Percentiles rank a stretch among this genome's conserved stretches.
phyloP scores from a whole-genome alignment of 169 alveolate species.

The Cytauxzoon felis region DNA sequence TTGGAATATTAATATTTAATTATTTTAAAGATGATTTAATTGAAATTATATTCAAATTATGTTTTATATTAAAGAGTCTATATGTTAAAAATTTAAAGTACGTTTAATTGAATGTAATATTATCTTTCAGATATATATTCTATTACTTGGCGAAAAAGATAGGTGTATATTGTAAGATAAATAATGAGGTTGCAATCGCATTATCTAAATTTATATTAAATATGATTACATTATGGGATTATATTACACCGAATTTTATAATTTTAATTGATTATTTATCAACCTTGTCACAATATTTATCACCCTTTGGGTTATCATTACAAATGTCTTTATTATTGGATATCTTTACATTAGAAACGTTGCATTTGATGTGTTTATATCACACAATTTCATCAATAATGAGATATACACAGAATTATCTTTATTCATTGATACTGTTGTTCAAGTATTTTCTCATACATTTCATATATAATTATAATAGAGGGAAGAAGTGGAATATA shows the following conservation, averaged over 20 bases:
- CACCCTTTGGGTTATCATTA: conserved; percentile 36
- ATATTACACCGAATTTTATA: conserved; percentile 6
- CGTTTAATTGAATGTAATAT: neutral
- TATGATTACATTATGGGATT: conserved; percentile 32
- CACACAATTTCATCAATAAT: conserved; percentile 24
- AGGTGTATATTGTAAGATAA: conserved; percentile 46
- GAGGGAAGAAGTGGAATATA: conserved; percentile 62
- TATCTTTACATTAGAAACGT: conserved; percentile 34
- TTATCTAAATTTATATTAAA: conserved; percentile 37
- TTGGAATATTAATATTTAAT: conserved; percentile 19
- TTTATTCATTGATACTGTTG: conserved; percentile 42
- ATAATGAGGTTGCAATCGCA: conserved; percentile 49
- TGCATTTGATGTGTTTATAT: conserved; percentile 37
- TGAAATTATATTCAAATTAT: conserved; percentile 3
- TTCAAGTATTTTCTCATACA: conserved; percentile 23
- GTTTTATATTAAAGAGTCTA: neutral
- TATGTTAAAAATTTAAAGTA: conserved; percentile 40
- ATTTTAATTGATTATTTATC: neutral
- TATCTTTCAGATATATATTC: conserved; percentile 7
- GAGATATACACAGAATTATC: conserved; percentile 43
- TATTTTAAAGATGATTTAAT: conserved; percentile 6
- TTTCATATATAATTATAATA: neutral
- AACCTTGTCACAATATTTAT: conserved; percentile 17
- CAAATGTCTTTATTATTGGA: conserved; percentile 29
- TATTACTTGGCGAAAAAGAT: conserved; percentile 26